Evolutionary conservation across 495 filamentous ascomycete genomes (phyloP).

Genomic region (Pseudomonodictys pantanalensis): DNA sequence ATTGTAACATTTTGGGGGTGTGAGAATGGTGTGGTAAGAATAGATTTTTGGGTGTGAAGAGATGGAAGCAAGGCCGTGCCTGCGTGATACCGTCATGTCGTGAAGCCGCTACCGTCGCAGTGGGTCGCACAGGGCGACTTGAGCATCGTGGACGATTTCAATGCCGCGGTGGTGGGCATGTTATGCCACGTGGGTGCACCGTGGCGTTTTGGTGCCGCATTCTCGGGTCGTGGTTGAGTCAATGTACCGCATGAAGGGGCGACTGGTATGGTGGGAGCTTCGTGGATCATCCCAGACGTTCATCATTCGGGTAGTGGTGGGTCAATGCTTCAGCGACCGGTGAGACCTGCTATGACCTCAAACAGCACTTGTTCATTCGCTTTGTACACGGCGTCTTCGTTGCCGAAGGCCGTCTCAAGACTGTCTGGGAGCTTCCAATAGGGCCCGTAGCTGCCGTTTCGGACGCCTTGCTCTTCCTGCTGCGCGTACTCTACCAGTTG

Average conservation of each 20-base stretch:
- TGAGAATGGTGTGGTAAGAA: too few species aligned
- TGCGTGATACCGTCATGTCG: too few species aligned
- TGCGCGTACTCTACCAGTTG: slow-evolving; percentile 17
- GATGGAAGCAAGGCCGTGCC: too few species aligned
- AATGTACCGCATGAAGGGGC: background rate
- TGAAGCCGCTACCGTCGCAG: background rate
- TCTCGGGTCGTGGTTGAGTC: too few species aligned
- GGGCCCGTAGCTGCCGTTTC: slow-evolving; percentile 17
- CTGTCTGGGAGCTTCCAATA: slow-evolving; percentile 17
- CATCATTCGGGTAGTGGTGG: background rate
- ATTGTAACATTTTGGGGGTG: too few species aligned
- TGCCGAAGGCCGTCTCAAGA: slow-evolving; percentile 19
- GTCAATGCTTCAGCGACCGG: background rate
- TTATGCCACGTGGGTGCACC: background rate
- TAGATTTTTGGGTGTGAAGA: too few species aligned
- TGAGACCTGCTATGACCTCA: slow-evolving; percentile 14
- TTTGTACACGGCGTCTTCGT: slow-evolving; percentile 19
- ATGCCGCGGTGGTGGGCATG: background rate
- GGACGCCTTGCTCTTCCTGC: slow-evolving; percentile 21
- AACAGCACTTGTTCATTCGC: slow-evolving; percentile 20
- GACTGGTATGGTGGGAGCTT: background rate
- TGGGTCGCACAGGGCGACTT: background rate
- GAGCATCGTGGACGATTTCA: background rate
- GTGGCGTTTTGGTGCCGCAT: too few species aligned
- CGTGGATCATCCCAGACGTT: background rate